Conservation (phyloP, 352 stramenopile species). For the Pythium aquatile region DNA sequence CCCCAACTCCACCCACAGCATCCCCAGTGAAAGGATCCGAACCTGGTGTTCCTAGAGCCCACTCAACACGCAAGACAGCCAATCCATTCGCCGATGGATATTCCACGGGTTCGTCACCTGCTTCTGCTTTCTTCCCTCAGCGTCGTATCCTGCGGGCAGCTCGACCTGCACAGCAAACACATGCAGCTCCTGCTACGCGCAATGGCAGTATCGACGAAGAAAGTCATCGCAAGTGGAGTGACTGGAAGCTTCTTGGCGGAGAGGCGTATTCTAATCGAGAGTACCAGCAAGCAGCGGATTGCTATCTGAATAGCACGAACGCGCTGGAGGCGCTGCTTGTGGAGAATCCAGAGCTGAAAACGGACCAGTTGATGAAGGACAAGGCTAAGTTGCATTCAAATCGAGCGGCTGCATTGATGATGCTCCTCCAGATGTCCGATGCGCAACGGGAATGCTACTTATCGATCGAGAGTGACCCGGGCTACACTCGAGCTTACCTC, state of each 20-base stretch:
- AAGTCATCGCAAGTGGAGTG: conserved; percentile 41
- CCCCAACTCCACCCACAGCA: neutral
- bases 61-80: neutral
- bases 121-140: conserved; percentile 9
- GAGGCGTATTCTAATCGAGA: conserved; percentile 38
- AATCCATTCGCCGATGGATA: neutral
- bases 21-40: neutral
- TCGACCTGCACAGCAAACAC: conserved; percentile 1
- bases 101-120: neutral
- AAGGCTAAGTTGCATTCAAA: conserved; percentile 84
- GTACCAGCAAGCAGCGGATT: conserved; percentile 58
- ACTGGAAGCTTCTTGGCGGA: conserved; percentile 62
- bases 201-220: conserved; percentile 32
- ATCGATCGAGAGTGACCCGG: conserved; percentile 64
- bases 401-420: conserved; percentile 73
- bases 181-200: neutral
- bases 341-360: conserved; percentile 34
- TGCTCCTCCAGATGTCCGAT: conserved; percentile 70
- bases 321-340: conserved; percentile 42
- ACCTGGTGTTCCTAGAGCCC: neutral
- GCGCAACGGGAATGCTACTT: conserved; percentile 63
- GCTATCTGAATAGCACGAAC: conserved; percentile 41
- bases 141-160: conserved; percentile 23
- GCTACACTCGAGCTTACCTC: conserved; percentile 73
- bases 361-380: conserved; percentile 49